These are phyloP conservation scores for Dryas integrifolia DNA, from an alignment of 331 rosid genomes.

Conservation along the genomic window DNA sequence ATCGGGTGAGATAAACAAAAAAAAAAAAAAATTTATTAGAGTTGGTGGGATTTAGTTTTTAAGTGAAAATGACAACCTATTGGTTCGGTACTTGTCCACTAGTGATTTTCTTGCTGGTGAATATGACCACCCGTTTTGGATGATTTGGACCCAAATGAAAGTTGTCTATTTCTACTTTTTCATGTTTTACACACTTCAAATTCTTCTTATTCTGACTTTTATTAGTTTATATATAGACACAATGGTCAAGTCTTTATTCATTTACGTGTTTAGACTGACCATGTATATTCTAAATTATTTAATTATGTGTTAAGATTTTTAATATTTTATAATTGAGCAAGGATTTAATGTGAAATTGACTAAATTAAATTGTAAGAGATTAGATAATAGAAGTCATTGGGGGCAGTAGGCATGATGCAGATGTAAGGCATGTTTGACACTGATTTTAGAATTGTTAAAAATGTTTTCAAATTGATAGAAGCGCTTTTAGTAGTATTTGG, in stretches of 20 bases:
- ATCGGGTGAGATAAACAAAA: neutral
- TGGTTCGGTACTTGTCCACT: neutral
- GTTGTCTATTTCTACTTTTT: neutral
- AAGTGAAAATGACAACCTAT: neutral
- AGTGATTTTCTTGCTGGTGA: neutral
- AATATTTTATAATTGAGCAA: no score
- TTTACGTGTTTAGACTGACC: neutral
- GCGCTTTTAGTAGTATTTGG: no score
- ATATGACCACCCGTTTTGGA: neutral
- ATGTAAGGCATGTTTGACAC: neutral
- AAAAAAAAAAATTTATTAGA: no score
- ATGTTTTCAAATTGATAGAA: no score
- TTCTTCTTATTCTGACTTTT: neutral
- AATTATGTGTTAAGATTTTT: no score
- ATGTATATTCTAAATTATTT: no score
- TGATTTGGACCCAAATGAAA: neutral
- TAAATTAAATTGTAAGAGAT: no score
- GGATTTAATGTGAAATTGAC: no score
- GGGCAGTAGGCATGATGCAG: neutral
- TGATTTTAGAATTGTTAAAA: neutral
- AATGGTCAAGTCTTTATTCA: neutral
- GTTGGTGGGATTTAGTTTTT: neutral
- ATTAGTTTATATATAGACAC: neutral
- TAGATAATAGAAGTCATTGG: no score
- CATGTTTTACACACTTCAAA: conserved; percentile 4